phyloP scores from a whole-genome alignment of 2,329 filamentous ascomycete species.

The Apiospora saccharicola region DNA sequence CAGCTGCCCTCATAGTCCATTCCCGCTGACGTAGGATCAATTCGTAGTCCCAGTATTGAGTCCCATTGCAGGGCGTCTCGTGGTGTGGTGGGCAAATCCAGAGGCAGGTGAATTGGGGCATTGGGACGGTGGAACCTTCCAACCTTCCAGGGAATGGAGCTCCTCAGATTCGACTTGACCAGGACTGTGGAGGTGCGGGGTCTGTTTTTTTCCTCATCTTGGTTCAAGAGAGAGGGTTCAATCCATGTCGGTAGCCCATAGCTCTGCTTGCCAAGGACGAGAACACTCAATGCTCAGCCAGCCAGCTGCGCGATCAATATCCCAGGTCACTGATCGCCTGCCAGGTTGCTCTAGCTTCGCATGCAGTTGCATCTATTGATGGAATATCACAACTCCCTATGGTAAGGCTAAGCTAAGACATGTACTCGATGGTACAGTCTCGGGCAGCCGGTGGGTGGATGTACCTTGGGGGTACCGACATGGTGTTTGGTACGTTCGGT shows the following conservation, averaged over 20 bases:
- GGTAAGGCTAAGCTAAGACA: not conserved
- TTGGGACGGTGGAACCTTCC: slow-evolving; percentile 5
- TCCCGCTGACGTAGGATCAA: slow-evolving; percentile 1
- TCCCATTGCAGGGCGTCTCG: slow-evolving; percentile 11
- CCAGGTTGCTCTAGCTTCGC: slow-evolving; percentile 18
- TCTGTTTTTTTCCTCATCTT: slow-evolving; percentile 1
- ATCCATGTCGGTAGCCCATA: not conserved
- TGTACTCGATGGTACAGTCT: not conserved
- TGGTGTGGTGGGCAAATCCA: not conserved
- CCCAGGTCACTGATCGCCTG: slow-evolving; percentile 3
- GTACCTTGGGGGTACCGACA: not conserved
- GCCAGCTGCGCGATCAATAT: not conserved
- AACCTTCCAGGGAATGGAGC: slow-evolving; percentile 14
- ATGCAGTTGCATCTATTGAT: not conserved
- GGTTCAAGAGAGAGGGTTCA: slow-evolving; percentile 12
- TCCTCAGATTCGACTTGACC: slow-evolving; percentile 1
- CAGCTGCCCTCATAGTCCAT: not conserved
- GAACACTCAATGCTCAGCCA: not conserved
- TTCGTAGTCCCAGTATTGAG: slow-evolving; percentile 9
- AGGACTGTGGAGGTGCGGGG: slow-evolving; percentile 17
- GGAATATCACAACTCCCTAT: not conserved
- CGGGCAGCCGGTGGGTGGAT: not conserved
- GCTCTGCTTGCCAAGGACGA: not conserved
- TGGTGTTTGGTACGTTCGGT: not conserved
- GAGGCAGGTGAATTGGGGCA: not conserved